Evolutionary conservation across 371 early-diverging fungal species (phyloP), one percentile per base, ranked within the genome.

Genomic region (Rhizopus sp.): DNA sequence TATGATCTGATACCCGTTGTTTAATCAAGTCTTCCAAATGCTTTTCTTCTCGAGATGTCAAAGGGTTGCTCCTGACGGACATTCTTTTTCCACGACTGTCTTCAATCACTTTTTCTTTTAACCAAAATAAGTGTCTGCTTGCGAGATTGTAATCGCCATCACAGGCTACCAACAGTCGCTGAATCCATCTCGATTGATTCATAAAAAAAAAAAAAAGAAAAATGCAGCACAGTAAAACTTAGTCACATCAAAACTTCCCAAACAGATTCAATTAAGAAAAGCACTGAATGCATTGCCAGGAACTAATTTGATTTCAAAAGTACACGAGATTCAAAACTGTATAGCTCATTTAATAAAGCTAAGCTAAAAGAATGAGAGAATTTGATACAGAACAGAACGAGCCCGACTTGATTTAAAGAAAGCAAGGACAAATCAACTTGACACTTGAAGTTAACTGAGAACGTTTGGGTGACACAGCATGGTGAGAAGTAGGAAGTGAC

Each of bases 1-100:
- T 92, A 52, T 86, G 77, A 12, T 61, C 55, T 8, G 80, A 60
- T 0, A 78, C 77, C 8, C 89, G 80, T 39, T 89, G 79, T 1
- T 67, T 57, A 3, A 87, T 63, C 52, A 63, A 74, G 0, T 23
- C 8, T 44, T 77, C 74, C 41, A 78, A 53, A 41, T 40, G 56
- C 3, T 47, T 42, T 40, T 63, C 59, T 66, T 53, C 58, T 13
- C 12, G 53, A 31, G 29, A 50, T 50, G 66, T 48, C 8, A 66
- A 46, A 8, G 8, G 4, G 5, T 40, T 23, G 41, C 32, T 34
- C n/a, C 35, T 31, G 5, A 12, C 10, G 17, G 31, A 33, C 23
- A 42, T 53, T 34, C 29, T n/a, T n/a, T 40, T 13, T n/a, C 60
- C 50, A 45, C 46, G 47, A 12, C 35, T 33, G 31, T 63, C 60